Evolutionary conservation across 2,329 filamentous ascomycete species (phyloP), one percentile per base, ranked within the genome.

Genomic region (Tetracladium maxilliforme): DNA sequence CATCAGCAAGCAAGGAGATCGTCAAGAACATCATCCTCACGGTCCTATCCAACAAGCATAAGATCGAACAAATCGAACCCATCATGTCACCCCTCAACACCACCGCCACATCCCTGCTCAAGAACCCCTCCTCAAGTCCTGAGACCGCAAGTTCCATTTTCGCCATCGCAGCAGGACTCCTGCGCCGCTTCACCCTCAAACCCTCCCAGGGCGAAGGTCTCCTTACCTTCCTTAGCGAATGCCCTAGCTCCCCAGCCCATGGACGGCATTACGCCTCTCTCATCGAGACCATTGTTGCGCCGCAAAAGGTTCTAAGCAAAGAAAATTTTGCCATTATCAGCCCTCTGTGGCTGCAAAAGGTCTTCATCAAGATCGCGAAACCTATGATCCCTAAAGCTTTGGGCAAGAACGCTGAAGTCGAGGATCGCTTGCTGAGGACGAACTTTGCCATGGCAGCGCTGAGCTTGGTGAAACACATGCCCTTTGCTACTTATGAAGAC

Each of bases 1-100:
- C n/a, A n/a, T n/a, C n/a, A n/a, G n/a, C n/a, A n/a, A n/a, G n/a
- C 15, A 45, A 47, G 21, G 36, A 43, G 22, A 36, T 49, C 9
- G 32, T 49, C 14, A 41, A 42, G 33, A 44, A 49, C 21, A 41
- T 40, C 20, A 36, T 45, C 3, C 25, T 32, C 10, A 34, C 43
- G 10, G 47, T 51, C n/a, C n/a, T n/a, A n/a, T n/a, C n/a, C n/a
- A n/a, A n/a, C n/a, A n/a, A n/a, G n/a, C n/a, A n/a, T n/a, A n/a
- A n/a, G n/a, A n/a, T n/a, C n/a, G n/a, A n/a, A n/a, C n/a, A n/a
- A n/a, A n/a, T n/a, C n/a, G n/a, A n/a, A n/a, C n/a, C n/a, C n/a
- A n/a, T n/a, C n/a, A n/a, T n/a, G n/a, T n/a, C n/a, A n/a, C n/a
- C n/a, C n/a, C n/a, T n/a, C n/a, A 19, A n/a, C 18, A 8, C 9